Conservation (phyloP, 2,329 filamentous ascomycete species). For the Paraconiothyrium sp. region DNA sequence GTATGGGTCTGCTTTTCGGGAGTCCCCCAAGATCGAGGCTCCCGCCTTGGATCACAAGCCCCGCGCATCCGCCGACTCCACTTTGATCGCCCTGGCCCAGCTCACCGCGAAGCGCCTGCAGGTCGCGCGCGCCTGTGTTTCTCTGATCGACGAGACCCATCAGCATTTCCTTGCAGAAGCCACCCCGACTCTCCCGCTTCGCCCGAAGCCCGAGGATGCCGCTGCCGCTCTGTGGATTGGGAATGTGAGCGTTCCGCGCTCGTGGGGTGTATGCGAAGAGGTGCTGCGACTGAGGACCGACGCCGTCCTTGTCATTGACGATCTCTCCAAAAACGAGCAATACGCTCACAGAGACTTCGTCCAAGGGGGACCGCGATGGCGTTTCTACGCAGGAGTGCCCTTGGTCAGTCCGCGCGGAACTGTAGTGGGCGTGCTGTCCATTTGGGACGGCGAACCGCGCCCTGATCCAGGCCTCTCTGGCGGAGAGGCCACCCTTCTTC, state of each 20-base stretch:
- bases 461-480: conserved; percentile 17
- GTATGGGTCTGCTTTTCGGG: conserved; percentile 37
- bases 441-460: conserved; percentile 32
- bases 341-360: conserved; percentile 26
- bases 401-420: conserved; percentile 26
- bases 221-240: conserved; percentile 38
- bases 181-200: conserved; percentile 41
- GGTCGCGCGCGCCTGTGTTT: conserved; percentile 46
- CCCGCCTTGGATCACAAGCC: conserved; percentile 26
- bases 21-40: conserved; percentile 31
- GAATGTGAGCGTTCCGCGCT: conserved; percentile 40
- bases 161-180: conserved; percentile 53
- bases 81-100: conserved; percentile 48
- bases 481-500: conserved; percentile 26
- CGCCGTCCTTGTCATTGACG: conserved; percentile 29
- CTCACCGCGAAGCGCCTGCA: conserved; percentile 46
- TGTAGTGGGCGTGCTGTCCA: conserved; percentile 33
- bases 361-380: conserved; percentile 20
- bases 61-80: conserved; percentile 36
- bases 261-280: conserved; percentile 36
- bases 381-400: conserved; percentile 40
- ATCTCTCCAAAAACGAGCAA: conserved; percentile 20
- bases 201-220: conserved; percentile 17
- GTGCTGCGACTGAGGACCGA: conserved; percentile 22
- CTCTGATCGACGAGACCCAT: conserved; percentile 44